phyloP scores from a whole-genome alignment of 1,139 yeast genomes.

The Taphrina populina region DNA sequence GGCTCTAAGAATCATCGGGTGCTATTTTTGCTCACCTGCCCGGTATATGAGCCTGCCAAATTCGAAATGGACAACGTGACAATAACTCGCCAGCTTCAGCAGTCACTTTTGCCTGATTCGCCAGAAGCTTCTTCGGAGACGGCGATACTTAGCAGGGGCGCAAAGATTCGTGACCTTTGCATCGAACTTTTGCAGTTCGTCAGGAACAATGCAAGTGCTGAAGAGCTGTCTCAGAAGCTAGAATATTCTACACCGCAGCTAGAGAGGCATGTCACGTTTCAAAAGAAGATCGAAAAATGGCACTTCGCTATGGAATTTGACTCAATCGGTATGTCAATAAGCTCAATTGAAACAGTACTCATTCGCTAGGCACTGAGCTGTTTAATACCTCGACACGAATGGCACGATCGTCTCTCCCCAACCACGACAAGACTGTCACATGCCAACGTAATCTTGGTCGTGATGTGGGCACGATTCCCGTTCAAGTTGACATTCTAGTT shows the following conservation, averaged over 20 bases:
- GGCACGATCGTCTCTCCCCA: neutral
- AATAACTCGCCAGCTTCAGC: too few species aligned
- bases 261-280: slow-evolving; percentile 22
- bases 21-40: too few species aligned
- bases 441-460: slow-evolving; percentile 22
- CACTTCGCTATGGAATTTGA: slow-evolving; percentile 19
- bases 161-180: neutral
- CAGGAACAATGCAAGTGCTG: neutral
- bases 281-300: slow-evolving; percentile 12
- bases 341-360: neutral
- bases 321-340: slow-evolving; percentile 5
- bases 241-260: slow-evolving; percentile 19
- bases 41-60: too few species aligned
- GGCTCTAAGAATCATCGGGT: too few species aligned
- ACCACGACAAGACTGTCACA: slow-evolving; percentile 1
- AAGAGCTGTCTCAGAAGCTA: slow-evolving; percentile 1
- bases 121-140: too few species aligned
- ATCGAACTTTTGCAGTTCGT: neutral
- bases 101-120: too few species aligned
- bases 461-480: neutral
- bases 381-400: slow-evolving; percentile 12
- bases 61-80: too few species aligned
- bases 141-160: too few species aligned
- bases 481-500: slow-evolving; percentile 7
- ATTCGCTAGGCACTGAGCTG: slow-evolving; percentile 20